phyloP scores from a whole-genome alignment of 2,329 filamentous ascomycete species.

The Chlorencoelia australis region DNA sequence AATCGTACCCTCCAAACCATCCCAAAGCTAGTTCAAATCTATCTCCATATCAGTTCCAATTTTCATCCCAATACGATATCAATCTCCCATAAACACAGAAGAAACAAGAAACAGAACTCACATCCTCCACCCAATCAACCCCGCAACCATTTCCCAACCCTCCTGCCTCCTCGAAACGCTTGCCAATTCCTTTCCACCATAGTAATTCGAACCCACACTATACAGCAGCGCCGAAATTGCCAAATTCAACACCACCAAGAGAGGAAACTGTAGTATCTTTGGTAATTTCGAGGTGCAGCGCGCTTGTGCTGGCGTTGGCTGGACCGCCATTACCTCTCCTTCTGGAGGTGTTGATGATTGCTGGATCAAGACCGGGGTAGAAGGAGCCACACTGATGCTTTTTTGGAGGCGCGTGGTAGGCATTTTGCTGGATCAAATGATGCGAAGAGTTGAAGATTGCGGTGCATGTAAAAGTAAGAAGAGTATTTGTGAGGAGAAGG shows the following conservation, averaged over 20 bases:
- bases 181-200: conserved; percentile 48
- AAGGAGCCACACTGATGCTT: no score
- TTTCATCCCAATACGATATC: background rate
- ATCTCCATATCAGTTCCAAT: conserved; percentile 24
- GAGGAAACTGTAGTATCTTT: conserved; percentile 38
- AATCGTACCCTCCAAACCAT: conserved; percentile 68
- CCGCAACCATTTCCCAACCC: conserved; percentile 49
- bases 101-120: conserved; percentile 30
- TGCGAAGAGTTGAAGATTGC: no score
- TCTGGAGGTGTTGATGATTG: no score
- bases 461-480: no score
- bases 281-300: conserved; percentile 30
- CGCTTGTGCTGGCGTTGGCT: no score
- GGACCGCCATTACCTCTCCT: no score
- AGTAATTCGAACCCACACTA: conserved; percentile 43
- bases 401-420: no score
- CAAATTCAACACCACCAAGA: conserved; percentile 46
- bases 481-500: no score
- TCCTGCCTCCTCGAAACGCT: conserved; percentile 54
- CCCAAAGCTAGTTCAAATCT: conserved; percentile 60
- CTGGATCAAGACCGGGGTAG: no score
- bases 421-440: no score
- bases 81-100: conserved; percentile 3
- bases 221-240: conserved; percentile 55
- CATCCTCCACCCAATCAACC: conserved; percentile 43